Evolutionary conservation across 305 asterid genomes (phyloP).

Genomic region (Fraxinus baroniana): DNA sequence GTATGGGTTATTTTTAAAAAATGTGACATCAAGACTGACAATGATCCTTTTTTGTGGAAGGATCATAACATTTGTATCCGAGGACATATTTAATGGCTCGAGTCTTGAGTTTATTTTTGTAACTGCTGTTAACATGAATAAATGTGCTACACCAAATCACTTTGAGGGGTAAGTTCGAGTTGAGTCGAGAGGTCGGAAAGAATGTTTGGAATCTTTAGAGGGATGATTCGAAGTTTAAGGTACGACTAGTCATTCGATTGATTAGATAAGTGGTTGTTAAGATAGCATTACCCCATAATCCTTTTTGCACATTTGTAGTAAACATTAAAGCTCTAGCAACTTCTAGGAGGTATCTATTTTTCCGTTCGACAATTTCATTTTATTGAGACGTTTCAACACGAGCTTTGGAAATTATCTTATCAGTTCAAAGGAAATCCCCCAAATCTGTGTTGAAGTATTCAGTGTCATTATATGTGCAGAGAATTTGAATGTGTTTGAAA

Average conservation of each 20-base stretch:
- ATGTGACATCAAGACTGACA: neutral
- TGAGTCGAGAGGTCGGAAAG: neutral
- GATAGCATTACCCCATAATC: neutral
- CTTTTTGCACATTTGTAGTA: neutral
- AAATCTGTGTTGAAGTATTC: neutral
- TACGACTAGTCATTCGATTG: neutral
- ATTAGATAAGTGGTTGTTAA: neutral
- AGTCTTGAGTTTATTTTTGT: neutral
- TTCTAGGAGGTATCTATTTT: neutral
- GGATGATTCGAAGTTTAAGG: neutral
- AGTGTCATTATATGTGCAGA: neutral
- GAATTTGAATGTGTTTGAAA: neutral
- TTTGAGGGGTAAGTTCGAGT: neutral
- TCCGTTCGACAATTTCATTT: neutral
- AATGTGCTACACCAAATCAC: neutral
- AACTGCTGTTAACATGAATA: neutral
- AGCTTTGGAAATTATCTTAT: neutral
- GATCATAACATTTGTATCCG: neutral
- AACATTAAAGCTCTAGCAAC: neutral
- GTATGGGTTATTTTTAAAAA: neutral
- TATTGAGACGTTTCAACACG: neutral
- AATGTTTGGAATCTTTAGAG: neutral
- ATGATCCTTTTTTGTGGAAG: neutral
- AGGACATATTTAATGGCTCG: neutral
- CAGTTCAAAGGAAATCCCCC: neutral